Conservation (phyloP, 2,329 filamentous ascomycete genomes). For the Talaromyces sp. region DNA sequence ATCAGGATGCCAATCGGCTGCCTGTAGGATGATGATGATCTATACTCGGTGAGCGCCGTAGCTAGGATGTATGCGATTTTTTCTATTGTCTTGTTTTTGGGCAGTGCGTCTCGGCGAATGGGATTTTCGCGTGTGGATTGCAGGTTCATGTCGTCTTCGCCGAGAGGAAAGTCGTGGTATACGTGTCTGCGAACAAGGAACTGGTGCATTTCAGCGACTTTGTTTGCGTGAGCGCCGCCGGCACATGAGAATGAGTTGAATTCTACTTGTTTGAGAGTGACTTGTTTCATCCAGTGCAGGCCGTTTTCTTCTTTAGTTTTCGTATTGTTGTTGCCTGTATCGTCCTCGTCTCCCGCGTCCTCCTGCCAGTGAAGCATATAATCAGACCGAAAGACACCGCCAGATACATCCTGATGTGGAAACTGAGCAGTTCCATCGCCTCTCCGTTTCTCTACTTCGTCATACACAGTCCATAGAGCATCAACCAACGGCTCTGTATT, state of each 20-base stretch:
- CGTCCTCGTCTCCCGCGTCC: not conserved
- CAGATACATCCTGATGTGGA: conserved; percentile 25
- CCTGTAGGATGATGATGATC: conserved; percentile 12
- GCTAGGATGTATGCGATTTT: conserved; percentile 26
- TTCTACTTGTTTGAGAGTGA: conserved; percentile 40
- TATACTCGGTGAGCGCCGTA: conserved; percentile 30
- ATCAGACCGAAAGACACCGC: conserved; percentile 40
- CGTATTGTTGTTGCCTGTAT: not conserved
- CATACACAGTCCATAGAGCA: conserved; percentile 34
- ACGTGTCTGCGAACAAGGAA: conserved; percentile 21
- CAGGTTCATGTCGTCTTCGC: not conserved
- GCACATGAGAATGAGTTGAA: conserved; percentile 42
- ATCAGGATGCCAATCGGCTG: conserved; percentile 33
- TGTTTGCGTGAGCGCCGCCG: conserved; percentile 36
- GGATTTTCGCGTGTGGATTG: not conserved
- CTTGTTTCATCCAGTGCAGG: not conserved
- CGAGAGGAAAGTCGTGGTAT: conserved; percentile 15
- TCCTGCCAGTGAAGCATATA: conserved; percentile 34
- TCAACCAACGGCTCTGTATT: conserved; percentile 28
- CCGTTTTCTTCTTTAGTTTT: not conserved
- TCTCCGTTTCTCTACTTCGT: conserved; percentile 24
- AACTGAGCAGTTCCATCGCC: not conserved
- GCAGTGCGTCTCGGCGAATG: conserved; percentile 17
- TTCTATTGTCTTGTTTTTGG: conserved; percentile 26
- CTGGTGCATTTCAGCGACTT: conserved; percentile 38